Conservation (phyloP, 257 asterid species). For the Agastache rugosa region DNA sequence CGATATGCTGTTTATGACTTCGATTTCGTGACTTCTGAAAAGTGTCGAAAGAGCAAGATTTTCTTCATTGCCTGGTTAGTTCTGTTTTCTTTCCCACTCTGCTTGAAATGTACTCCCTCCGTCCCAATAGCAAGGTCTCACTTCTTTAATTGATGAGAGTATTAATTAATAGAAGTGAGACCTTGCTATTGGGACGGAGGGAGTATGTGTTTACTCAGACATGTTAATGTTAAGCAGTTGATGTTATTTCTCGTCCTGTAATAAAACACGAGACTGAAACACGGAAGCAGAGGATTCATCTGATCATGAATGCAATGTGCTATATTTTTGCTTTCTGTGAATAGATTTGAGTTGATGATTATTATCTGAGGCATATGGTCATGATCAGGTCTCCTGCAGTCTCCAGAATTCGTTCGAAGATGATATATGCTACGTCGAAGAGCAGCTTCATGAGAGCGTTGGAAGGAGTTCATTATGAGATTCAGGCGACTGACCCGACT, state of each 20-base stretch:
- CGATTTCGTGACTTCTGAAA: slow-evolving; percentile 72
- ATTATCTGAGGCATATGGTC: no score
- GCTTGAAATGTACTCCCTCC: neutral
- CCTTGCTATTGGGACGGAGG: no score
- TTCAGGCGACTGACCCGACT: slow-evolving; percentile 58
- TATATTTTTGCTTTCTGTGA: neutral
- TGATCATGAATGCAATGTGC: neutral
- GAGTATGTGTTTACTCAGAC: no score
- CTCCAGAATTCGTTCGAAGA: slow-evolving; percentile 54
- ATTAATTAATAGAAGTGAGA: no score
- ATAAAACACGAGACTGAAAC: slow-evolving; percentile 1
- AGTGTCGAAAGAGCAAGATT: slow-evolving; percentile 79
- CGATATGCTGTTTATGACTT: slow-evolving; percentile 71
- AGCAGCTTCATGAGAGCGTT: slow-evolving; percentile 44
- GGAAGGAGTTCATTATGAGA: slow-evolving; percentile 54
- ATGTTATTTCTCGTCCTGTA: neutral
- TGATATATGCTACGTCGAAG: slow-evolving; percentile 53
- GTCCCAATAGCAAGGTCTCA: no score
- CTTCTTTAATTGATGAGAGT: no score
- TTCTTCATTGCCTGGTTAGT: slow-evolving; percentile 79
- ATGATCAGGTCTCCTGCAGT: slow-evolving; percentile 52
- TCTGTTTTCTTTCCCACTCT: neutral
- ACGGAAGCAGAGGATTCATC: neutral
- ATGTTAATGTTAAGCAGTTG: neutral
- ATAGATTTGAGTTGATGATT: no score